Conservation (phyloP, 2,329 filamentous ascomycete species). For the Trichophyton equinum region DNA sequence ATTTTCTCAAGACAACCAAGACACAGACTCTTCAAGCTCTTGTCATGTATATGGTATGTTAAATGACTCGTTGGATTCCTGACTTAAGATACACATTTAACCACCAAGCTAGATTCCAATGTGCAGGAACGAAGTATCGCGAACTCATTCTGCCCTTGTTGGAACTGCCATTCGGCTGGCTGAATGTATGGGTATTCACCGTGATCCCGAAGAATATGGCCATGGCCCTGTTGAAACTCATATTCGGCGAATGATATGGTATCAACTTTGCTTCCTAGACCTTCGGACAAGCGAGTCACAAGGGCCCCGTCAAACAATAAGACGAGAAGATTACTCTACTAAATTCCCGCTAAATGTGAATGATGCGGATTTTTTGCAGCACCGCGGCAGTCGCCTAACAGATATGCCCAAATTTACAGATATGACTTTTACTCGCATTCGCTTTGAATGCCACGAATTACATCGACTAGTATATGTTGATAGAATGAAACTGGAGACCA, state of each 20-base stretch:
- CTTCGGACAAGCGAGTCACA: constrained; percentile 62
- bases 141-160: constrained; percentile 59
- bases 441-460: constrained; percentile 63
- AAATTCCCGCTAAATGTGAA: constrained; percentile 59
- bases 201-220: constrained; percentile 55
- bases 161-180: constrained; percentile 61
- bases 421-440: constrained; percentile 53
- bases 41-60: constrained; percentile 58
- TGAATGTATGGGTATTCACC: constrained; percentile 65
- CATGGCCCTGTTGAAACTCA: constrained; percentile 57
- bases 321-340: constrained; percentile 64
- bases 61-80: constrained; percentile 8
- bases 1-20: constrained; percentile 58
- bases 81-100: constrained; percentile 7
- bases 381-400: constrained; percentile 30
- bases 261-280: constrained; percentile 66
- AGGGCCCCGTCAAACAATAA: constrained; percentile 57
- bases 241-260: constrained; percentile 60
- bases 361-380: constrained; percentile 46
- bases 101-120: constrained; percentile 48
- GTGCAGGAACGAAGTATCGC: constrained; percentile 58
- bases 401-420: constrained; percentile 51
- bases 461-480: constrained; percentile 59
- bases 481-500: constrained; percentile 50
- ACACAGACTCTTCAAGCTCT: constrained; percentile 66